Base-by-base conservation (phyloP, 2,329 filamentous ascomycete genomes). In the Alternaria dauci region DNA sequence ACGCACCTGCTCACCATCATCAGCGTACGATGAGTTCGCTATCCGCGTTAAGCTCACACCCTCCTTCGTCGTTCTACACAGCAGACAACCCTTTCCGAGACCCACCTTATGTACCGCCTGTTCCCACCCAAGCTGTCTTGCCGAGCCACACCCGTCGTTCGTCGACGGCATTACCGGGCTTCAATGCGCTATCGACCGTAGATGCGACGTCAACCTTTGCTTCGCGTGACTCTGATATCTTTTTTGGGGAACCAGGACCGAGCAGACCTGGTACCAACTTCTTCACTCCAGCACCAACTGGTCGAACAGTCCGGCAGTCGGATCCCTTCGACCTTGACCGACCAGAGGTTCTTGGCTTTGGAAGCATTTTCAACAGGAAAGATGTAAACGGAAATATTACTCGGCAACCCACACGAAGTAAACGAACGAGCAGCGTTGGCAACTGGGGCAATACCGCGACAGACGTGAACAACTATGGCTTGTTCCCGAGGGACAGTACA, bases 251-350 rank as follows among this genome's bases (percentile, higher is more conserved):
- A 52, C 75, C 75, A n/a, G 75, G 75, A 30, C 74, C 75, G 26
- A 76, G 71, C 48, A 67, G 75, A 18, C 76, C 73, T 34, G 63
- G 52, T 14, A 78, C 75, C 8, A 66, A 70, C 47, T 61, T 71
- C 59, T 71, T 72, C 51, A 67, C 65, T 16, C 66, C 65, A 11
- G 62, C 55, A 23, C 65, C 63, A 8, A 60, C 62, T 18, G 60
- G 65, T 36, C 70, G 74, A 8, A 70, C 65, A n/a, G 71, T 75
- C 34, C 73, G 77, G 14, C 76, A 79, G 41, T 79, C 76, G 2
- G 78, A 80, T 56, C 78, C 78, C 0, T 80, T 80, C 44, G 78
- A 80, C 56, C 72, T 80, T 14, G 78, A 80, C 54, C 67, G 76
- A 12, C 78, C 78, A 9, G 78, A 80, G 58, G 72, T 80, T 8